These are phyloP conservation scores for Psilocybe tampanensis DNA, from an alignment of 768 basidiomycete species.

Conservation along the genomic window DNA sequence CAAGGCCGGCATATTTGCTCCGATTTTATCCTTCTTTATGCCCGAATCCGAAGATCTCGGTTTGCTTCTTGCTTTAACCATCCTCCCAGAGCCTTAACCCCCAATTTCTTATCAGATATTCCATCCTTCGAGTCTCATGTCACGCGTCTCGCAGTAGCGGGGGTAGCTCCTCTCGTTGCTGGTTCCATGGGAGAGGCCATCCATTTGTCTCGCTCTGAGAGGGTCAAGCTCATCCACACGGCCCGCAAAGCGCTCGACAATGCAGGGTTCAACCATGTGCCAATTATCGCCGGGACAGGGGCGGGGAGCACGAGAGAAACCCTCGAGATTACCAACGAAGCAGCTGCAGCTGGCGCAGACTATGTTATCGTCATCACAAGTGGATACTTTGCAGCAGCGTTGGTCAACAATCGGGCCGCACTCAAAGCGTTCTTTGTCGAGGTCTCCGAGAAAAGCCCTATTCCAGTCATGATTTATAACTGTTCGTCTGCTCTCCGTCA, in stretches of 20 bases:
- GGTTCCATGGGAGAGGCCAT: conserved; percentile 89
- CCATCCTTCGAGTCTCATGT: conserved; percentile 70
- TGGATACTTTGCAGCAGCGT: conserved; percentile 84
- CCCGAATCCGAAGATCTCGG: conserved; percentile 80
- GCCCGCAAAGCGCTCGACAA: conserved; percentile 74
- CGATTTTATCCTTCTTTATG: conserved; percentile 86
- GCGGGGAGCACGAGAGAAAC: conserved; percentile 84
- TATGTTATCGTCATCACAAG: conserved; percentile 83
- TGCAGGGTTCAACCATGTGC: conserved; percentile 57
- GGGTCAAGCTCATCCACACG: conserved; percentile 61
- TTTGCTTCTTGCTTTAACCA: conserved; percentile 34
- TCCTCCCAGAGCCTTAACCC: background rate
- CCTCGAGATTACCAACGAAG: conserved; percentile 71
- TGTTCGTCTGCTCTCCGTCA: conserved; percentile 50
- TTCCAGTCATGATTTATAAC: conserved; percentile 89
- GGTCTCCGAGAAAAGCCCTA: conserved; percentile 76
- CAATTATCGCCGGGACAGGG: conserved; percentile 84
- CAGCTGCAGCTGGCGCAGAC: conserved; percentile 86
- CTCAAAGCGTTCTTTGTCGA: conserved; percentile 81
- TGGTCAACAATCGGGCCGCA: conserved; percentile 61
- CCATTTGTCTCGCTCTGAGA: conserved; percentile 71
- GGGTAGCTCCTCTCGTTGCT: conserved; percentile 70
- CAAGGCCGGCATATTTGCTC: conserved; percentile 79
- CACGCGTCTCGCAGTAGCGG: conserved; percentile 60
- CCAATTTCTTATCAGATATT: conserved; percentile 48